Percentiles rank a stretch among this genome's conserved stretches.
Evolutionary conservation across 2,329 filamentous ascomycete genomes (phyloP).

Genomic region (Teratosphaeria nubilosa): DNA sequence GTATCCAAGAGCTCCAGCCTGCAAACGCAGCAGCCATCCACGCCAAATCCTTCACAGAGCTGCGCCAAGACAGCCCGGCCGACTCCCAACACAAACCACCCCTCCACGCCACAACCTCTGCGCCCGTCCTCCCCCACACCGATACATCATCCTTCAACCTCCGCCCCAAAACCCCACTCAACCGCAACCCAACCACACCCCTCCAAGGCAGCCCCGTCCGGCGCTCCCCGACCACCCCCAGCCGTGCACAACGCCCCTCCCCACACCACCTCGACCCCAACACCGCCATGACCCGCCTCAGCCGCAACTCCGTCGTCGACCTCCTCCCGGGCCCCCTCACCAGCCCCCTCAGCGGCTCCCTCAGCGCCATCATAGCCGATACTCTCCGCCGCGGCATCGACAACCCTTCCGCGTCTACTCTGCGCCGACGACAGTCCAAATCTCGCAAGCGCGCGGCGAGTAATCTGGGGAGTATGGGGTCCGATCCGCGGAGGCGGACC

Average conservation of each 20-base stretch:
- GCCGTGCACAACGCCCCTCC: neutral
- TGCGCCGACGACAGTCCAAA: slow-evolving; percentile 4
- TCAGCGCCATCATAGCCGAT: slow-evolving; percentile 56
- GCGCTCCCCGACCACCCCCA: neutral
- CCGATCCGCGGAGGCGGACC: neutral
- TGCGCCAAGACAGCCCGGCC: slow-evolving; percentile 9
- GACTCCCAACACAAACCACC: slow-evolving; percentile 10
- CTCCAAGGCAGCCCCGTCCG: neutral
- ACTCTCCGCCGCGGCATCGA: slow-evolving; percentile 48
- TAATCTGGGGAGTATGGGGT: neutral
- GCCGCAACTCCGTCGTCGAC: slow-evolving; percentile 29
- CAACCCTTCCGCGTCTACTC: slow-evolving; percentile 3
- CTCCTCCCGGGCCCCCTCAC: slow-evolving; percentile 52
- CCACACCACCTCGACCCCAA: neutral
- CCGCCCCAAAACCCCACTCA: slow-evolving; percentile 17
- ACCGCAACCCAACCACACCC: slow-evolving; percentile 9
- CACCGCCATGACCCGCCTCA: neutral
- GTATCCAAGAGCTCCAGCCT: slow-evolving; percentile 5
- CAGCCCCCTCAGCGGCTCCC: slow-evolving; percentile 48
- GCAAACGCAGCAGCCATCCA: slow-evolving; percentile 24
- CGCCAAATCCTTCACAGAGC: slow-evolving; percentile 11
- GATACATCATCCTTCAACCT: slow-evolving; percentile 8
- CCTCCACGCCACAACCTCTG: slow-evolving; percentile 28
- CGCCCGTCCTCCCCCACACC: slow-evolving; percentile 19
- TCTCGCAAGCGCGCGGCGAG: neutral